Base-by-base conservation (phyloP, 2,329 filamentous ascomycete genomes). In the Geosmithia putterillii region DNA sequence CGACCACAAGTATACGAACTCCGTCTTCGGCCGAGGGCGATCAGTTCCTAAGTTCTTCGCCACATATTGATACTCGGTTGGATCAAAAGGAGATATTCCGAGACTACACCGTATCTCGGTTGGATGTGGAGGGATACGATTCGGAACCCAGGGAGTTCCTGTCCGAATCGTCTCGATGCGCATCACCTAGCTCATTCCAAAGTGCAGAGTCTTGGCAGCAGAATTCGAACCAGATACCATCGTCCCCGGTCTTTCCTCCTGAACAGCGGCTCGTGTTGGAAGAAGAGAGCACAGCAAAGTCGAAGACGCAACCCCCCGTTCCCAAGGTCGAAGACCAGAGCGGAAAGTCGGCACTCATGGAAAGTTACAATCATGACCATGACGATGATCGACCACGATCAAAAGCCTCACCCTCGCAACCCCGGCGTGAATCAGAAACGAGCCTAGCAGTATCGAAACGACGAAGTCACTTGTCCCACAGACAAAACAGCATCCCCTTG, bases 401-500 rank as follows among this genome's bases (percentile, higher is more conserved):
- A 32, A 32, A 32, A 12, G 28, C 10, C 10, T 32, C 28, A 12
- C 15, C 28, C 4, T 32, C 28, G 10, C 28, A 12, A 4, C 10
- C 10, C 28, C 28, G 15, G 10, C 28, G 28, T 32, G 10, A 9
- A 32, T 14, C 28, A 12, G 28, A 32, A 32, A 32, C 28, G 28
- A 32, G 36, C 20, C 36, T 21, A 9, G n/a, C 17, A 4, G 36
- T 19, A 9, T n/a, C 36, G 10, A 12, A 38, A 38, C 36, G n/a
- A 19, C 36, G 36, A 3, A 19, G 18, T 18, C 5, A 38, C 7
- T 19, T 19, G 15, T 32, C 28, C n/a, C n/a, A n/a, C 28, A 38
- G 38, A 19, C 40, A 39, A 8, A 36, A 45, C 47, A 8, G 49
- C 53, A 15, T 53, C 21, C 54, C 56, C 10, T 51, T 76, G 42